Evolutionary conservation across 305 asterid species (phyloP), one percentile per base, ranked within the genome.

Genomic region (Fraxinus greggii): DNA sequence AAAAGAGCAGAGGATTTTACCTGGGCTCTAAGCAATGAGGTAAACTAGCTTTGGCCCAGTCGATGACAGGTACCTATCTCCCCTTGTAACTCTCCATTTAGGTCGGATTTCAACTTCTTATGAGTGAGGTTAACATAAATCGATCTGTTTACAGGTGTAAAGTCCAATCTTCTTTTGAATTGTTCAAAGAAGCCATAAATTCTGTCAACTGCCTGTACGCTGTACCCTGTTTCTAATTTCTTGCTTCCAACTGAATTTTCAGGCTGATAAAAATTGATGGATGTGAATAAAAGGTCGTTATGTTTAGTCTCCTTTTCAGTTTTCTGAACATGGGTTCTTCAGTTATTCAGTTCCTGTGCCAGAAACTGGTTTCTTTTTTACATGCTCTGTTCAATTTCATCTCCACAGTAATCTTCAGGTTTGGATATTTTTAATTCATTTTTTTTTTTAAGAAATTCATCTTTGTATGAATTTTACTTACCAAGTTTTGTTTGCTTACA

Each of bases 81-180:
- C 89, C 86, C 80, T n/a, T 40, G 12, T 76, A 78, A 79, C 79
- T 87, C 90, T 87, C 91, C 86, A 81, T 83, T 91, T 94, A 87
- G 97, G 95, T 94, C 91, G 89, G 88, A 84, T 89, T 88, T 94
- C 97, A 70, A 85, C 86, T 42, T 91, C 92, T 74, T 82, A 81
- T 40, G 80, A 75, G 84, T 85, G 86, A 0, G 85, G 72, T 80
- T 29, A 15, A 69, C 40, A 29, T 69, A 28, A 69, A 69, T 69
- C 75, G 40, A 70, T 80, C 61, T 84, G 24, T 79, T 82, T 87
- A 61, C 90, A 83, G 95, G 90, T 93, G 78, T 77, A 2, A 15
- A 75, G 96, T 92, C 93, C 33, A 72, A 86, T 89, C 90, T 63
- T 54, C 48, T 54, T 74, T 88, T 86, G 84, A 88, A 85, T n/a